Base-by-base conservation (phyloP, 2,329 filamentous ascomycete species). In the Colletotrichum agaves region DNA sequence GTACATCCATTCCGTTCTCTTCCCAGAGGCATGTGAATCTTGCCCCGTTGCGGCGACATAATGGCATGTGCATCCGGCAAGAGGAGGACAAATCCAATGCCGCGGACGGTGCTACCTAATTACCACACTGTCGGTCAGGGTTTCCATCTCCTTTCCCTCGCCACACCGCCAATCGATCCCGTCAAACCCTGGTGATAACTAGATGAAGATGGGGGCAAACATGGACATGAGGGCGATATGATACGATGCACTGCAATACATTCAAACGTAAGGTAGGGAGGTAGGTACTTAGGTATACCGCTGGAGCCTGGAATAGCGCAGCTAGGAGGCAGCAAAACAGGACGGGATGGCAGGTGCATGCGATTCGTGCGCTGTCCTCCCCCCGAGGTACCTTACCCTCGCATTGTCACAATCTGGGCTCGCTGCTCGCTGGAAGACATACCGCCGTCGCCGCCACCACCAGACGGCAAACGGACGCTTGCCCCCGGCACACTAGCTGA, bases 151-250 rank as follows among this genome's bases (percentile, higher is more conserved):
- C 8, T 19, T 17, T 12, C 23, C 15, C 15, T 17, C 5, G 27
- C 21, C 37, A 57, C 64, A 63, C 61, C 65, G 64, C 61, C 53
- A 64, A 64, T 64, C 53, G 47, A 65, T 49, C 47, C 17, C 5
- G 35, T 13, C 41, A 46, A 19, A 44, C 11, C 37, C 19, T 57
- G 13, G 17, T 50, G 31, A 23, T 47, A 27, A 6, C 27, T 7
- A 52, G 39, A 35, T 17, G 12, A 10, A 23, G 19, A 37, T 17
- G 23, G 27, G 27, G 27, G 27, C 27, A 27, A 27, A 27, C 27
- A 52, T 15, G 44, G 35, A 35, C 39, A 47, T 15, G 50, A 55
- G 8, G 13, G 31, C 21, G 21, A n/a, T 17, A 17, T 21, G 21
- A 23, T 35, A 57, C 57, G 39, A 13, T 17, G 17, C 15, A 17